A percentile compares a stretch with the other conserved stretches of the same genome.
phyloP scores from a whole-genome alignment of 257 asterid genomes.

The Buddleja alternifolia region DNA sequence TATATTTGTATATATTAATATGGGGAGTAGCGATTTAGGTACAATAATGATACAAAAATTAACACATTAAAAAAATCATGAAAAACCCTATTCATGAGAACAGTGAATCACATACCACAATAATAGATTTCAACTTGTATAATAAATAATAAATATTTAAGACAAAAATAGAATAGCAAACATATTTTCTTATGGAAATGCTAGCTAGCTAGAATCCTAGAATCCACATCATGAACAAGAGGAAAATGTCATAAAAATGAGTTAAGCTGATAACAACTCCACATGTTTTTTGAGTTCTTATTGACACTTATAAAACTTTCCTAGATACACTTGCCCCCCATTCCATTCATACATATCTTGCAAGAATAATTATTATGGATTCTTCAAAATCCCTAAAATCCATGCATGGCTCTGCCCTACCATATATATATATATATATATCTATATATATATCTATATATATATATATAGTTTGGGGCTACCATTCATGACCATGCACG shows the following conservation, averaged over 20 bases:
- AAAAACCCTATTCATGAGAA: no score
- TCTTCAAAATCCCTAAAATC: conserved; percentile 3
- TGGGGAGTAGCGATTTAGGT: no score
- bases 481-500: conserved; percentile 47
- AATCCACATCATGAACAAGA: conserved; percentile 1
- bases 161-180: no score
- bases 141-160: no score
- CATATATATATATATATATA: background rate
- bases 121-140: no score
- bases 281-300: background rate
- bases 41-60: no score
- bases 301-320: background rate
- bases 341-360: background rate
- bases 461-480: conserved; percentile 16
- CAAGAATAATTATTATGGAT: background rate
- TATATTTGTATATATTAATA: no score
- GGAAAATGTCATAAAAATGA: conserved; percentile 29
- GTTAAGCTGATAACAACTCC: conserved; percentile 16
- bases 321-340: background rate
- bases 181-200: no score
- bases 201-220: no score
- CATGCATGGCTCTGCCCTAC: no score
- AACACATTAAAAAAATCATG: no score
- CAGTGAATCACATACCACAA: no score
- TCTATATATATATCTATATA: background rate